Conservation (phyloP, 768 basidiomycete genomes). For the Mycena galericulata region DNA sequence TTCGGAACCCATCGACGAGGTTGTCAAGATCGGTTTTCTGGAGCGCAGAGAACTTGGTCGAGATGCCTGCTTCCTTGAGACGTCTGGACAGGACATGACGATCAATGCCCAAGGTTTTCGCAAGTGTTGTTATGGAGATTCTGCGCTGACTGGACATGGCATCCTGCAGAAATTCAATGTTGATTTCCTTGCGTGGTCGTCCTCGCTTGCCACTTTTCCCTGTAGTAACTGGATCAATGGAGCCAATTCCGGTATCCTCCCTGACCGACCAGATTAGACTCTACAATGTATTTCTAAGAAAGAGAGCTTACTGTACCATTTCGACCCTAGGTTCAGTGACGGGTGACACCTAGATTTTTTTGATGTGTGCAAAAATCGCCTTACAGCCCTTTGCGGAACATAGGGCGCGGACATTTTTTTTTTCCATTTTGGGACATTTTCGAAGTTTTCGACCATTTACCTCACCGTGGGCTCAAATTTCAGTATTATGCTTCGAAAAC, state of each 20-base stretch:
- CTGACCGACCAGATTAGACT: not conserved
- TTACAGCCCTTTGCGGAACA: no score
- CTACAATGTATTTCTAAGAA: not conserved
- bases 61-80: no score
- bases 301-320: no score
- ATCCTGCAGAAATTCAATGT: not conserved
- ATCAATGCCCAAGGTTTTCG: not conserved
- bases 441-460: no score
- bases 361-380: no score
- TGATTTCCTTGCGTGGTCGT: not conserved
- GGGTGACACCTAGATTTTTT: no score
- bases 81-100: not conserved
- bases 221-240: not conserved
- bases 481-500: no score
- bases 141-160: not conserved
- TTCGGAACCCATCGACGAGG: not conserved
- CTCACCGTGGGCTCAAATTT: no score
- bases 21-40: not conserved
- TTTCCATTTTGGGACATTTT: no score
- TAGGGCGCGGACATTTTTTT: no score
- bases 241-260: not conserved
- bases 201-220: not conserved
- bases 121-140: not conserved
- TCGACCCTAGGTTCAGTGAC: no score
- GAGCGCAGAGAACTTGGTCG: not conserved